These are phyloP conservation scores for Azolla pinnata DNA, from an alignment of 75 land plant genomes.

Conservation along the genomic window DNA sequence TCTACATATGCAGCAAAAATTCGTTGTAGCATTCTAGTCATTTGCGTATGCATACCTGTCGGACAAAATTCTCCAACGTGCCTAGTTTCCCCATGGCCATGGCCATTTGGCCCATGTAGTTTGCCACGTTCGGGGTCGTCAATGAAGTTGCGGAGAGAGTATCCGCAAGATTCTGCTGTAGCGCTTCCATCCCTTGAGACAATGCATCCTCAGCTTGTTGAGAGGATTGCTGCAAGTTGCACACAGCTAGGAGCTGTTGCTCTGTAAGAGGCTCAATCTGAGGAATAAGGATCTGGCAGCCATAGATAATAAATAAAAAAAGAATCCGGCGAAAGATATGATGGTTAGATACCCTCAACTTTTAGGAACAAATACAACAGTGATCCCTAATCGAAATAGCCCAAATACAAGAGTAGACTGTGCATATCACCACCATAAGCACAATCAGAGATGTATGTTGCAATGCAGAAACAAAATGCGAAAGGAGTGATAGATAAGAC, in stretches of 20 bases:
- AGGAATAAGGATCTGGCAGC: constrained; percentile 44
- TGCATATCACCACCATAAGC: no score
- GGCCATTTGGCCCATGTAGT: constrained; percentile 91
- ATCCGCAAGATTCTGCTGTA: constrained; percentile 62
- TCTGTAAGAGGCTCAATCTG: constrained; percentile 61
- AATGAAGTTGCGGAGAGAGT: constrained; percentile 44
- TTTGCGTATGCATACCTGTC: constrained; percentile 34
- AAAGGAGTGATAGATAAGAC: constrained; percentile 16
- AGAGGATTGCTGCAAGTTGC: constrained; percentile 55
- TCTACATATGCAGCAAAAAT: no score
- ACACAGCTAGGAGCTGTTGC: constrained; percentile 43
- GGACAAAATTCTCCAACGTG: constrained; percentile 38
- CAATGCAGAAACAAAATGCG: no score
- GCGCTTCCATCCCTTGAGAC: constrained; percentile 63
- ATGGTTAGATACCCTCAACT: not conserved
- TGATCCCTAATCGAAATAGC: no score
- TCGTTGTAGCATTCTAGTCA: no score
- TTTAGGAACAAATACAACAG: not conserved
- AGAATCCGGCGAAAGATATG: not conserved
- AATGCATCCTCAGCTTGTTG: constrained; percentile 69
- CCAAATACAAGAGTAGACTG: no score
- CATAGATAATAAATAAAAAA: not conserved
- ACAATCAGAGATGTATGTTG: no score
- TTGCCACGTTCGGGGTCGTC: constrained; percentile 56
- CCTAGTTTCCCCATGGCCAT: constrained; percentile 60